Base-by-base conservation (phyloP, 2,329 filamentous ascomycete species). In the Cordyceps cateniannulata region DNA sequence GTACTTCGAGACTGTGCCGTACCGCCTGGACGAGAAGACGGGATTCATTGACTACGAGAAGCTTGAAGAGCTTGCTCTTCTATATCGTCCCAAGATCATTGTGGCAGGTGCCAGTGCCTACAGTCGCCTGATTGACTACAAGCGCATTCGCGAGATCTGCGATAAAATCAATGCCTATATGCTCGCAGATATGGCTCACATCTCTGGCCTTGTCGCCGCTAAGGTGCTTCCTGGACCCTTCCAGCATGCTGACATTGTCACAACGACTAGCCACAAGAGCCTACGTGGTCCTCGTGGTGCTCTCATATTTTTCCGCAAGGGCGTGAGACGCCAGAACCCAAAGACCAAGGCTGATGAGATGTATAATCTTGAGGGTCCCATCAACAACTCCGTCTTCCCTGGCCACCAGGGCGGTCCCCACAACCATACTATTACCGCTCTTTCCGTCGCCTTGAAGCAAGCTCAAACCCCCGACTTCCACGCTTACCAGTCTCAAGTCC, bases 241-340 rank as follows among this genome's bases (percentile, higher is more conserved):
- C 76, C 84, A 85, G 66, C 88, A 89, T 75, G 90, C 92, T 66
- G 95, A 99, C 73, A 88, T 99, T 62, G 95, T 99, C 66, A 99
- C 95, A 52, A 99, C 95, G 24, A 99, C 95, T 42, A 97, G 91
- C 64, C 95, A 99, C 84, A 99, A 99, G 82, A 96, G 91, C 63
- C 85, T 99, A 65, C 90, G 95, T 72, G 95, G 95, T 42, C 95
- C 95, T 42, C 87, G 95, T 71, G 95, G 95, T 67, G 95, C 95
- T 69, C 90, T 99, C 86, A 99, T 99, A 75, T 99, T 99, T 84
- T 99, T 88, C 86, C 89, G 95, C 69, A 96, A 91, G 77, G 95
- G 95, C 65, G 89, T 97, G 38, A 84, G 93, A 67, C 87, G 85
- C 72, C 85, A 87, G 57, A 89, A 96, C 74, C 78, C 88, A 63